Conservation (phyloP, 2,329 filamentous ascomycete species). For the Colletotrichum sublineola region DNA sequence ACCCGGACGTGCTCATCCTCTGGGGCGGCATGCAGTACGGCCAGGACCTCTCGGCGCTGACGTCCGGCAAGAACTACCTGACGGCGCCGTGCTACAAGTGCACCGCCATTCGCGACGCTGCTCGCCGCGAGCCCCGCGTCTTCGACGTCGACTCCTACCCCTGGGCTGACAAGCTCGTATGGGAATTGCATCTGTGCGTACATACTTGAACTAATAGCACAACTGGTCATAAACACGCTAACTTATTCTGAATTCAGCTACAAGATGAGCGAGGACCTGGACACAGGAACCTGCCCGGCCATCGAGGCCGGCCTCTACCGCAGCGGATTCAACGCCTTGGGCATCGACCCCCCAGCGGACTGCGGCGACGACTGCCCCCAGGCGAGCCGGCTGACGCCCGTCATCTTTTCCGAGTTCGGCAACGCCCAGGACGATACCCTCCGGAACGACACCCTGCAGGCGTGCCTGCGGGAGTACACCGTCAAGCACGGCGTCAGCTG, state of each 20-base stretch:
- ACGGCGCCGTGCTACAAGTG: conserved; percentile 41
- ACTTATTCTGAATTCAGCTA: conserved; percentile 44
- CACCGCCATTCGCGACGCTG: conserved; percentile 39
- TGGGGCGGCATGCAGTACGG: conserved; percentile 67
- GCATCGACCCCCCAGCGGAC: conserved; percentile 22
- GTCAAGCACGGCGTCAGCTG: conserved; percentile 59
- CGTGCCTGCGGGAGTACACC: conserved; percentile 61
- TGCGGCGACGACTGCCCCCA: conserved; percentile 51
- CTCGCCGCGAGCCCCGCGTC: conserved; percentile 54
- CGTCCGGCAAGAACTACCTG: conserved; percentile 32
- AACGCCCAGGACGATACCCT: conserved; percentile 60
- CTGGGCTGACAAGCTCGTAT: conserved; percentile 63
- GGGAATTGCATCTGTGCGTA: conserved; percentile 56
- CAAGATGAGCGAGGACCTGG: conserved; percentile 49
- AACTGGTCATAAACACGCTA: too few relatives aligned
- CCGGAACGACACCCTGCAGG: conserved; percentile 51
- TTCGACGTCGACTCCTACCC: conserved; percentile 61
- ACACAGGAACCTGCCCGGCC: conserved; percentile 61
- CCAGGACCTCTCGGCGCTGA: conserved; percentile 62
- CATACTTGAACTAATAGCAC: too few relatives aligned
- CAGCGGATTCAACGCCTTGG: conserved; percentile 62
- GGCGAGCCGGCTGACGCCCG: conserved; percentile 57
- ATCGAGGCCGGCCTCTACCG: conserved; percentile 64
- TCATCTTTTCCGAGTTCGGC: conserved; percentile 63
- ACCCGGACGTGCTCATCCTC: conserved; percentile 66